Evolutionary conservation across 2,329 filamentous ascomycete species (phyloP).

Genomic region (Lasiodiplodia theobromae): DNA sequence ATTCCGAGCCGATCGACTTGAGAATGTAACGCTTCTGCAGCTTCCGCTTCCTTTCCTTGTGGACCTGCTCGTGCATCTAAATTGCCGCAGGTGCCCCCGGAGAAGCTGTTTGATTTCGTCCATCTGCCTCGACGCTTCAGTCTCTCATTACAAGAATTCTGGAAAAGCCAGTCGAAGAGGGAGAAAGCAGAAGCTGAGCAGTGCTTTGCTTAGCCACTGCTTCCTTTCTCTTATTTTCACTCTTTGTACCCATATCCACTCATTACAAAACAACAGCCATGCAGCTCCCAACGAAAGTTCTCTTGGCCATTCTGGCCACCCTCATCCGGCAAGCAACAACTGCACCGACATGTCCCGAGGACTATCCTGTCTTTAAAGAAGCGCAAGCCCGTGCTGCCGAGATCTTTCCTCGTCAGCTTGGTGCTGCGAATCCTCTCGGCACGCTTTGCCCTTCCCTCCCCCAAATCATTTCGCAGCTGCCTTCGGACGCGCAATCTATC

Average conservation of each 20-base stretch:
- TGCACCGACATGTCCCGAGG: constrained; percentile 20
- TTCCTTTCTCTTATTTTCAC: neutral
- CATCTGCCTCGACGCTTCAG: neutral
- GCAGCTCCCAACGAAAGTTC: constrained; percentile 25
- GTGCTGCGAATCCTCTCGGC: neutral
- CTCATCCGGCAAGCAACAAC: constrained; percentile 28
- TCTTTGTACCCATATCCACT: neutral
- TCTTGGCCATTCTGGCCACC: constrained; percentile 27
- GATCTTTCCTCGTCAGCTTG: constrained; percentile 16
- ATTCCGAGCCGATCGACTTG: constrained; percentile 7
- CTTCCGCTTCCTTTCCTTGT: constrained; percentile 3
- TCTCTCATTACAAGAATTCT: constrained; percentile 15
- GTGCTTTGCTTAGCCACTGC: constrained; percentile 10
- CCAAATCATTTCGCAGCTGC: constrained; percentile 14
- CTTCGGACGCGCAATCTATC: neutral
- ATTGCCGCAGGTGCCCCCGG: constrained; percentile 14
- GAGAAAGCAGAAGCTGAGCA: constrained; percentile 25
- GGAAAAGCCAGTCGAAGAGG: neutral
- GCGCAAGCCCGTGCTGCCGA: constrained; percentile 17
- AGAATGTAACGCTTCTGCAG: constrained; percentile 22
- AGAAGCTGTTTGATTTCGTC: neutral
- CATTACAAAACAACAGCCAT: neutral
- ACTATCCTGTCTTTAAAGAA: constrained; percentile 9
- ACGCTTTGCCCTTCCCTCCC: constrained; percentile 3
- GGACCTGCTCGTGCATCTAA: constrained; percentile 3